Conservation (phyloP, 176 grass and related monocot genomes). For the Juncus effusus region DNA sequence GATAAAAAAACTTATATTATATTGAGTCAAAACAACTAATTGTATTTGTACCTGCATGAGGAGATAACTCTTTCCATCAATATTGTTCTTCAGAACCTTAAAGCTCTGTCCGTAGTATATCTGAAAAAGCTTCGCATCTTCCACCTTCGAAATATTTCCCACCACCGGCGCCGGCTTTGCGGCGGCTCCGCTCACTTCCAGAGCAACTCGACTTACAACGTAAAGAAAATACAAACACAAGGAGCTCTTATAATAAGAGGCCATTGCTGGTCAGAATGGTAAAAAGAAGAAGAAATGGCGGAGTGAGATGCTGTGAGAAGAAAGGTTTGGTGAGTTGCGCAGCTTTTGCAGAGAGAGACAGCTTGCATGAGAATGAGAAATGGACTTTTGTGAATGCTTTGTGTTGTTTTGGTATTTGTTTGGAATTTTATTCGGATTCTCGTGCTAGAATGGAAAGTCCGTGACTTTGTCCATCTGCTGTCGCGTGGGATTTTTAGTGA, state of each 20-base stretch:
- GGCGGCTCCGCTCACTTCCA: constrained; percentile 17
- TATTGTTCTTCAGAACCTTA: constrained; percentile 84
- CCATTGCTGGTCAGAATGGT: constrained; percentile 19
- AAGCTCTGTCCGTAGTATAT: constrained; percentile 92
- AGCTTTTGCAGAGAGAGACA: constrained; percentile 15
- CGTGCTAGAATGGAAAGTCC: constrained; percentile 11
- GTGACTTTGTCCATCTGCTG: not conserved
- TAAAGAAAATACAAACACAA: constrained; percentile 5
- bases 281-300: not conserved
- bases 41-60: constrained; percentile 54
- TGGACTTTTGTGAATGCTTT: constrained; percentile 11
- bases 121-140: constrained; percentile 58
- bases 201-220: not conserved
- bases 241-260: constrained; percentile 2
- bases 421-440: constrained; percentile 18
- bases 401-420: constrained; percentile 15
- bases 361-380: not conserved
- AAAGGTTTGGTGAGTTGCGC: constrained; percentile 1
- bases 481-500: too few relatives aligned
- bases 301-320: not conserved
- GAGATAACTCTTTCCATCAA: constrained; percentile 88
- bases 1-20: too few relatives aligned
- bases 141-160: constrained; percentile 57
- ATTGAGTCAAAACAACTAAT: too few relatives aligned
- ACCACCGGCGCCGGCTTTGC: constrained; percentile 27